phyloP scores from a whole-genome alignment of 2,329 filamentous ascomycete species.

The Phialophora expanda region DNA sequence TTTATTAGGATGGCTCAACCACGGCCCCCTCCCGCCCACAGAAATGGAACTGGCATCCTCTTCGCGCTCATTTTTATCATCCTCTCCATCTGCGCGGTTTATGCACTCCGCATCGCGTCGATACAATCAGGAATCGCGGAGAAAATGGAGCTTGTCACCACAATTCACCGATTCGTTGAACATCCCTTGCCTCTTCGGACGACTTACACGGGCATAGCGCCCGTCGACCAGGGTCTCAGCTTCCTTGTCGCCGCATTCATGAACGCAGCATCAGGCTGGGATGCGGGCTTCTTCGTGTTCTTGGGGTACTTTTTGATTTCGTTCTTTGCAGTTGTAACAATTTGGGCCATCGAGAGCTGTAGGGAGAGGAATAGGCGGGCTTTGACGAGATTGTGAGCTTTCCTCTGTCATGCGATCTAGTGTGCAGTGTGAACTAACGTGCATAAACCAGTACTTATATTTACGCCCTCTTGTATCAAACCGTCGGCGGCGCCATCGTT shows the following conservation, averaged over 20 bases:
- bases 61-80: slow-evolving; percentile 6
- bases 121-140: slow-evolving; percentile 17
- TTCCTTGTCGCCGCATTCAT: slow-evolving; percentile 33
- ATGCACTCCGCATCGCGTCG: slow-evolving; percentile 19
- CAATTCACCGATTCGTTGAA: slow-evolving; percentile 18
- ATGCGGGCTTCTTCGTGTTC: slow-evolving; percentile 27
- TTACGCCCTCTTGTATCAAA: slow-evolving; percentile 33
- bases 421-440: neutral
- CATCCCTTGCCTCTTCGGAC: slow-evolving; percentile 22
- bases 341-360: slow-evolving; percentile 29
- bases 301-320: slow-evolving; percentile 32
- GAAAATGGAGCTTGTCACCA: slow-evolving; percentile 23
- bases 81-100: slow-evolving; percentile 18
- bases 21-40: neutral
- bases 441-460: slow-evolving; percentile 23
- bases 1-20: neutral
- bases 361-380: slow-evolving; percentile 25
- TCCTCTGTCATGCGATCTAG: neutral
- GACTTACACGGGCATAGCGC: slow-evolving; percentile 26
- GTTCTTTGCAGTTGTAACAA: slow-evolving; percentile 29
- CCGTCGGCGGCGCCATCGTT: slow-evolving; percentile 35
- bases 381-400: slow-evolving; percentile 30
- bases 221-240: slow-evolving; percentile 23
- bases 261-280: slow-evolving; percentile 27
- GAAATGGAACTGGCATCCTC: slow-evolving; percentile 14